A percentile compares a stretch with the other conserved stretches of the same genome.
These are phyloP conservation scores for Tricholoma sp. DNA, from an alignment of 768 basidiomycete genomes.

Conservation along the genomic window DNA sequence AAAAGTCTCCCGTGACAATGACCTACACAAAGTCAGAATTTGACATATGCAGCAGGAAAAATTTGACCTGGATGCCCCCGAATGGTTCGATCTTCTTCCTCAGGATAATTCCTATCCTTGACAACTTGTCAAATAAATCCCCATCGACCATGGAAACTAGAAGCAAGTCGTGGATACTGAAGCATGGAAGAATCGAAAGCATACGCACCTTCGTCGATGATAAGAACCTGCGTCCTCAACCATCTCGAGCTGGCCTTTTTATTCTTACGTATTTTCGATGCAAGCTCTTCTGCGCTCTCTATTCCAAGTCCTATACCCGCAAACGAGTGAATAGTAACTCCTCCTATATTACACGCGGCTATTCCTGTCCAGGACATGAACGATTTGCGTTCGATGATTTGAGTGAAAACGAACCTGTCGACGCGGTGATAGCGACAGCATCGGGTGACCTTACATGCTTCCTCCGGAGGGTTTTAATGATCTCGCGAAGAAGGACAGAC, in stretches of 20 bases:
- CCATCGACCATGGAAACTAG: conserved; percentile 98
- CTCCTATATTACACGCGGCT: conserved; percentile 96
- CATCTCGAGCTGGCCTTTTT: conserved; percentile 79
- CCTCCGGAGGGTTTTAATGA: conserved; percentile 69
- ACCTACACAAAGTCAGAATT: conserved; percentile 39
- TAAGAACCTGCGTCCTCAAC: conserved; percentile 78
- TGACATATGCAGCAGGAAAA: background rate
- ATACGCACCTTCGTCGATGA: conserved; percentile 70
- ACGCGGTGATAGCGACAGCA: conserved; percentile 90
- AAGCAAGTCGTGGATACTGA: background rate
- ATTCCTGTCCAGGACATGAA: conserved; percentile 48
- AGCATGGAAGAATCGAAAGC: background rate
- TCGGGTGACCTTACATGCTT: conserved; percentile 50
- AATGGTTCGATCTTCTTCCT: conserved; percentile 69
- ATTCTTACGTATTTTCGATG: conserved; percentile 69
- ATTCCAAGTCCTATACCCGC: conserved; percentile 87
- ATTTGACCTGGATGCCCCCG: conserved; percentile 83
- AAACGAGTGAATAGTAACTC: conserved; percentile 92
- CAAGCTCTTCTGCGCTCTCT: conserved; percentile 57
- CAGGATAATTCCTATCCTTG: conserved; percentile 58
- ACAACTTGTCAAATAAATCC: conserved; percentile 87
- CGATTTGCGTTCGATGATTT: background rate
- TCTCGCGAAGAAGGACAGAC: conserved; percentile 89
- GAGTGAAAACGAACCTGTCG: conserved; percentile 55
- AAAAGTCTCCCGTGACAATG: conserved; percentile 95